These are phyloP conservation scores for Madurella fahalii DNA, from an alignment of 2,329 filamentous ascomycete genomes.

Conservation along the genomic window DNA sequence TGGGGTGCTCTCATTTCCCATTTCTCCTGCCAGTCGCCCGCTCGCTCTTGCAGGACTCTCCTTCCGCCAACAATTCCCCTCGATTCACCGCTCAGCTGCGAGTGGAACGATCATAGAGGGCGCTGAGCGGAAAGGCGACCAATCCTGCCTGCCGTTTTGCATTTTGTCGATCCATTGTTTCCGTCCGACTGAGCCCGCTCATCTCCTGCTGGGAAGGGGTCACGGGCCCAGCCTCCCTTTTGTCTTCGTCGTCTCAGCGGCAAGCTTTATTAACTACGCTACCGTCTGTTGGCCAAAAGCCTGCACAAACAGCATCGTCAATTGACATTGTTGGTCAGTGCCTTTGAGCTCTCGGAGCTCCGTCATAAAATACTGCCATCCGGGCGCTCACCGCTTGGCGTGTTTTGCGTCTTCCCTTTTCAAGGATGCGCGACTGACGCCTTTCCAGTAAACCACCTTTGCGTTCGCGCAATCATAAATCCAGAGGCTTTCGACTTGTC, in stretches of 20 bases:
- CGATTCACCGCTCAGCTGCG: slow-evolving; percentile 12
- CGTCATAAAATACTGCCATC: slow-evolving; percentile 13
- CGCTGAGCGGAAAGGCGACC: slow-evolving; percentile 1
- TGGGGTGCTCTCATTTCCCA: slow-evolving; percentile 14
- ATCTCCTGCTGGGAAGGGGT: slow-evolving; percentile 25
- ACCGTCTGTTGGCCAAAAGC: slow-evolving; percentile 1
- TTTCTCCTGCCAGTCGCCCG: slow-evolving; percentile 11
- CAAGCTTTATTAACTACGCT: background rate
- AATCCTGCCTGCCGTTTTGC: slow-evolving; percentile 1
- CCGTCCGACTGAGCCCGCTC: slow-evolving; percentile 5
- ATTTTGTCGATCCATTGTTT: slow-evolving; percentile 1
- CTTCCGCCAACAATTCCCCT: slow-evolving; percentile 9
- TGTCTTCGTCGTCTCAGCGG: background rate
- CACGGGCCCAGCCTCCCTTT: slow-evolving; percentile 13
- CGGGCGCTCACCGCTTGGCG: slow-evolving; percentile 2
- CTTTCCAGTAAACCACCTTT: background rate
- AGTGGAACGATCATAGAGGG: slow-evolving; percentile 11
- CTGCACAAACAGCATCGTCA: slow-evolving; percentile 10
- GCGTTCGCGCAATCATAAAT: background rate
- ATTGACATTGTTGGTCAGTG: slow-evolving; percentile 15
- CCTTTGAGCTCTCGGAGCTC: background rate
- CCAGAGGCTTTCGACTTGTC: background rate
- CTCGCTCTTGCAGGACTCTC: background rate
- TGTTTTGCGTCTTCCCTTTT: background rate
- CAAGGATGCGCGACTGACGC: slow-evolving; percentile 6